These are phyloP conservation scores for Kluyveromyces siamensis DNA, from an alignment of 805 yeast genomes.

Conservation along the genomic window DNA sequence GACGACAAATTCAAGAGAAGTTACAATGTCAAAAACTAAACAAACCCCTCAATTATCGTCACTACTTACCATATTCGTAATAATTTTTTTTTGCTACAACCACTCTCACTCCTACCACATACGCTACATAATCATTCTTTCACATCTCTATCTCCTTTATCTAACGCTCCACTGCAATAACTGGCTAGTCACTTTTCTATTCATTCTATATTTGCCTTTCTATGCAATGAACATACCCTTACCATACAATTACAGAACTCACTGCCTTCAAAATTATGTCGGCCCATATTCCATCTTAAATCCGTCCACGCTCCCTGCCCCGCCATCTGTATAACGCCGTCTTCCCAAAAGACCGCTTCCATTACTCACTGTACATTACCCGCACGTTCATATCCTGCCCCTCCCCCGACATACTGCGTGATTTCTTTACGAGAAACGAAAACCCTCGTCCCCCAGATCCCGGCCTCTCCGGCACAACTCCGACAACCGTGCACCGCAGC, in stretches of 20 bases:
- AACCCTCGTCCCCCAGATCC: neutral
- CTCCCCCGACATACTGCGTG: neutral
- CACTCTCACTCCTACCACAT: too few species aligned
- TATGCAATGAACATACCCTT: too few species aligned
- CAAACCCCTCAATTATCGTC: neutral
- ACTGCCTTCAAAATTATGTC: neutral
- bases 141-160: neutral
- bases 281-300: neutral
- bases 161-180: too few species aligned
- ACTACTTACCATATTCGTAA: neutral
- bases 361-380: neutral
- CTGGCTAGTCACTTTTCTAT: too few species aligned
- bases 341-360: neutral
- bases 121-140: too few species aligned
- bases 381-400: neutral
- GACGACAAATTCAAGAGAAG: constrained; percentile 85
- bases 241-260: neutral
- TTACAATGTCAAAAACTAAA: constrained; percentile 52
- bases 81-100: neutral
- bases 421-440: neutral
- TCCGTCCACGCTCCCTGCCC: neutral
- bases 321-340: neutral
- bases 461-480: neutral
- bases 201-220: too few species aligned
- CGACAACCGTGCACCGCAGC: neutral